Evolutionary conservation across 768 basidiomycete species (phyloP).

Genomic region (Coprinopsis cinerea): DNA sequence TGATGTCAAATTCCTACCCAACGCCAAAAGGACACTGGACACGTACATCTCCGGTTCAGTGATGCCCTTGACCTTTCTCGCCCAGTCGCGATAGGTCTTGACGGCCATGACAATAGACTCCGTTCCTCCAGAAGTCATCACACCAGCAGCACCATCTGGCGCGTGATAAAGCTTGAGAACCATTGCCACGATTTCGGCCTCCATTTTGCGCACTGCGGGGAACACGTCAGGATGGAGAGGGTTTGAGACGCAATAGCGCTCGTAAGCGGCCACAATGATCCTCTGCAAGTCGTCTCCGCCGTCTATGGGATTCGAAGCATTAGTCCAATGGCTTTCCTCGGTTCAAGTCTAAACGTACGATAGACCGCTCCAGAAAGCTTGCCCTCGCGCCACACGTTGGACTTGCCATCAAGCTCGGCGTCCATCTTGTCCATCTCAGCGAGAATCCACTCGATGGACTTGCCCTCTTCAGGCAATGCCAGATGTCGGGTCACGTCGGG

Average conservation of each 20-base stretch:
- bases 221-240: conserved; percentile 93
- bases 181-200: conserved; percentile 90
- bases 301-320: too few relatives aligned
- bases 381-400: conserved; percentile 58
- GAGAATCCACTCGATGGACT: conserved; percentile 65
- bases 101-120: conserved; percentile 95
- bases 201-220: conserved; percentile 93
- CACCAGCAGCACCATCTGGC: conserved; percentile 82
- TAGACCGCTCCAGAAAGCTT: conserved; percentile 85
- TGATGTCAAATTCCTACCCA: neutral
- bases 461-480: conserved; percentile 57
- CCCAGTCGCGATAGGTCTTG: conserved; percentile 95
- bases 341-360: too few relatives aligned
- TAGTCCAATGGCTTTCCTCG: too few relatives aligned
- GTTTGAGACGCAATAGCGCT: conserved; percentile 80
- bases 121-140: conserved; percentile 93
- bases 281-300: conserved; percentile 78
- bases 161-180: conserved; percentile 80
- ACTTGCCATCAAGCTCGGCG: conserved; percentile 34
- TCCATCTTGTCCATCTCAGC: conserved; percentile 82
- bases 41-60: conserved; percentile 88
- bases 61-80: conserved; percentile 76
- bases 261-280: conserved; percentile 75
- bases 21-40: neutral
- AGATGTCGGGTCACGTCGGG: conserved; percentile 60